phyloP scores from a whole-genome alignment of 805 yeast species.

The Candida krabiensis region DNA sequence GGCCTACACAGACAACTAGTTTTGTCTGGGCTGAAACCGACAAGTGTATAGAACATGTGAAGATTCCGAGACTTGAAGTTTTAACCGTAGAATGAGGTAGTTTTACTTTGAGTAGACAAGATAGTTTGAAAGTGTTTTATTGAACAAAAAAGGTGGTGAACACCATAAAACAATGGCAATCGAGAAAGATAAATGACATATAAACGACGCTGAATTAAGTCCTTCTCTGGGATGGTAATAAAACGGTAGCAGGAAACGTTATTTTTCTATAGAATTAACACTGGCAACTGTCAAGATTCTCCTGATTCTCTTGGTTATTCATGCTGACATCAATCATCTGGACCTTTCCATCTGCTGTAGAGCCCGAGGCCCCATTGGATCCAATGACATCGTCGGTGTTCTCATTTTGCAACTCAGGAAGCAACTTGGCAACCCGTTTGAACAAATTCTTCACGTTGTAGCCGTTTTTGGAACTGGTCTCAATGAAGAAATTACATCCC shows the following conservation, averaged over 20 bases:
- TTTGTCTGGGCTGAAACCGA: too few species aligned
- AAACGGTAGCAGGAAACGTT: neutral
- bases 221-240: too few species aligned
- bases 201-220: too few species aligned
- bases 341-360: constrained; percentile 24
- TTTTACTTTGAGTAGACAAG: too few species aligned
- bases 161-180: too few species aligned
- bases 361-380: constrained; percentile 17
- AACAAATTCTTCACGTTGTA: constrained; percentile 89
- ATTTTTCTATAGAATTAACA: constrained; percentile 33
- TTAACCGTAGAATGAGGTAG: too few species aligned
- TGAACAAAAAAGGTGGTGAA: too few species aligned
- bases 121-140: too few species aligned
- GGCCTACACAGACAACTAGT: too few species aligned
- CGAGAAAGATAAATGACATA: too few species aligned
- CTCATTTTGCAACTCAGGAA: constrained; percentile 68
- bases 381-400: constrained; percentile 25
- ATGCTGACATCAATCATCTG: constrained; percentile 47
- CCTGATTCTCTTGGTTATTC: constrained; percentile 32
- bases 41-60: too few species aligned
- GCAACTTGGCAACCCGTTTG: constrained; percentile 84
- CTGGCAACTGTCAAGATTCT: constrained; percentile 38
- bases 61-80: too few species aligned
- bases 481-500: constrained; percentile 80
- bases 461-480: constrained; percentile 93